These are phyloP conservation scores for Climacium dendroides DNA, from an alignment of 225 moss, liverwort and hornwort species.

Conservation along the genomic window DNA sequence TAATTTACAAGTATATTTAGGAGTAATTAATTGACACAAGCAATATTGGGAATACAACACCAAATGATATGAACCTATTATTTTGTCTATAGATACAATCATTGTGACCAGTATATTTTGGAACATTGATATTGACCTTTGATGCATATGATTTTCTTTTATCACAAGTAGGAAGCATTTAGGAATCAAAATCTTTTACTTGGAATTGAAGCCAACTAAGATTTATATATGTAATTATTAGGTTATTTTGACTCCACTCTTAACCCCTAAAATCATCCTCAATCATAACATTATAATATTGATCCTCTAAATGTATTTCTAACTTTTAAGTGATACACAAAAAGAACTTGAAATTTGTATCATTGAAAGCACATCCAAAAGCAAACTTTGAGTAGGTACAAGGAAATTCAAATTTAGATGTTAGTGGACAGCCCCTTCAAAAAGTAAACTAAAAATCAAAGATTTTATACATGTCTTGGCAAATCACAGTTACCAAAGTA, in stretches of 20 bases:
- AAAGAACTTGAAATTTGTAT: too few species aligned
- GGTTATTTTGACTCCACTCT: accelerated
- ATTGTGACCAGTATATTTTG: not conserved
- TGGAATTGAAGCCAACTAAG: not conserved
- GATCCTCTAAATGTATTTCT: too few species aligned
- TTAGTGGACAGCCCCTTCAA: not conserved
- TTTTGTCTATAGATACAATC: not conserved
- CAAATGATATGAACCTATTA: not conserved
- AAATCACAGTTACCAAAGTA: too few species aligned
- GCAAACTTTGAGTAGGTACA: not conserved
- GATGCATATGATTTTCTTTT: not conserved
- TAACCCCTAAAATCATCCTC: not conserved
- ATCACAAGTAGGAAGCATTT: not conserved
- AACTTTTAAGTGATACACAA: too few species aligned
- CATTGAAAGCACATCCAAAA: too few species aligned
- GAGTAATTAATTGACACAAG: not conserved
- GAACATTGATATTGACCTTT: not conserved
- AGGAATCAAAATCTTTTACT: not conserved
- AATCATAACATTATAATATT: too few species aligned
- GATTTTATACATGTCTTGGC: accelerated
- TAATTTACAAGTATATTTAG: not conserved
- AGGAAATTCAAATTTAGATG: not conserved
- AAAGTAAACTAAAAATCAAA: not conserved
- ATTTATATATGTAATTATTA: not conserved
- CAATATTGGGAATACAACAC: not conserved